Evolutionary conservation across 345 rosid species (phyloP), one percentile per base, ranked within the genome.

Genomic region (Odontarrhena argentea): DNA sequence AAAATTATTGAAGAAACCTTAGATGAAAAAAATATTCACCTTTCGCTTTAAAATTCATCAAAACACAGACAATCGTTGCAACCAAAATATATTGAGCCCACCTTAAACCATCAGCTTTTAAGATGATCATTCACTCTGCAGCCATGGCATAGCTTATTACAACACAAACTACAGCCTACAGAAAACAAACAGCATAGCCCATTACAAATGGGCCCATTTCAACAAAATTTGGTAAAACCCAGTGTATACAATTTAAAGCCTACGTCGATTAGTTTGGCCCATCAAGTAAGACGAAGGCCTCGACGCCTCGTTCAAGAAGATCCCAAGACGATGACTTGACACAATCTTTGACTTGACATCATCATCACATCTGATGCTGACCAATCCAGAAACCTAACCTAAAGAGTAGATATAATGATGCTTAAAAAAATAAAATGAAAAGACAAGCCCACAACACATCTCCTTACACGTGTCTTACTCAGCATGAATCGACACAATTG

Each of bases 341-440:
- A 55, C 57, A 54, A 70, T 71, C 69, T 71, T 63, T 71, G 75
- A 60, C 67, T 60, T 60, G 68, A 60, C 74, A 69, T 58, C 65
- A 68, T 48, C 65, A 53, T 32, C 71, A 52, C 52, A 28, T 47
- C 49, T 37, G 41, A 38, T 24, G 54, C 50, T 70, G 63, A 54
- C 68, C 59, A 60, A 60, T 71, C 65, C 70, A 30, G 12, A 64
- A 64, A 64, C 59, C 63, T 40, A 56, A 71, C 37, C 30, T 47
- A 28, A 63, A 32, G 32, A 71, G 76, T 71, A 30, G 70, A 71
- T 71, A 4, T 35, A 71, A 64, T 64, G 70, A 64, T 64, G 59
- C 26, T 55, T 58, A 22, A 48, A n/a, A 63, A 63, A 58, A 32
- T 40, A 18, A 47, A 63, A 34, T 32, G 70, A 71, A 38, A 47